Conservation (phyloP, 2,329 filamentous ascomycete genomes). For the Fusarium sulawesiense region DNA sequence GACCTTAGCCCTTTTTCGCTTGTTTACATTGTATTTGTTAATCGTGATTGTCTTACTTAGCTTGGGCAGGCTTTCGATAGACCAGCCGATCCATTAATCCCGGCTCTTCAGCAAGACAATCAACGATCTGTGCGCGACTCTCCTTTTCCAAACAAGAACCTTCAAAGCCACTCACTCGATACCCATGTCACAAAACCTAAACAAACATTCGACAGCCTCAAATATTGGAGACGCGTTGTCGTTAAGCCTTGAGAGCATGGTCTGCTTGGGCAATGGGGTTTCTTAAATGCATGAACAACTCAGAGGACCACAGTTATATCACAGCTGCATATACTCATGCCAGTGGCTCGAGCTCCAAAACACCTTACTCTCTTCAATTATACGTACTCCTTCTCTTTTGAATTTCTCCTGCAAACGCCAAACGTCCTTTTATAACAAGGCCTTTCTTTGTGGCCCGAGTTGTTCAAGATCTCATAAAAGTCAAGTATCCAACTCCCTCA, state of each 20-base stretch:
- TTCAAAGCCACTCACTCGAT: neutral
- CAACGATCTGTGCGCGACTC: conserved; percentile 10
- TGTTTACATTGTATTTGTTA: conserved; percentile 26
- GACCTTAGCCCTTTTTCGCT: conserved; percentile 4
- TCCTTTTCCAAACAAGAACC: conserved; percentile 16
- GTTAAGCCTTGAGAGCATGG: neutral
- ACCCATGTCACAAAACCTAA: conserved; percentile 4
- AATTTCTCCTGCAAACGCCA: conserved; percentile 28
- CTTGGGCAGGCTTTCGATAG: conserved; percentile 32
- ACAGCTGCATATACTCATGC: conserved; percentile 20
- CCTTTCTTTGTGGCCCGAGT: conserved; percentile 21
- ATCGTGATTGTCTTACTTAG: conserved; percentile 29
- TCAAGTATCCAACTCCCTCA: conserved; percentile 32
- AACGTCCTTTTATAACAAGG: conserved; percentile 16
- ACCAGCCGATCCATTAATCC: conserved; percentile 16
- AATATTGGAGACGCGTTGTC: conserved; percentile 5
- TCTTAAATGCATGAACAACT: conserved; percentile 11
- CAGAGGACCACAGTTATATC: conserved; percentile 13
- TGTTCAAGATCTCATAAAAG: conserved; percentile 12
- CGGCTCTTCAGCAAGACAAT: conserved; percentile 11
- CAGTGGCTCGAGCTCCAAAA: conserved; percentile 15
- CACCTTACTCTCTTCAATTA: conserved; percentile 18
- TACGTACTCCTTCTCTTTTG: conserved; percentile 26
- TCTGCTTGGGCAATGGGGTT: neutral
- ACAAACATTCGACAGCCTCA: conserved; percentile 9